Conservation (phyloP, 2,329 filamentous ascomycete genomes). For the Fusarium sp. region DNA sequence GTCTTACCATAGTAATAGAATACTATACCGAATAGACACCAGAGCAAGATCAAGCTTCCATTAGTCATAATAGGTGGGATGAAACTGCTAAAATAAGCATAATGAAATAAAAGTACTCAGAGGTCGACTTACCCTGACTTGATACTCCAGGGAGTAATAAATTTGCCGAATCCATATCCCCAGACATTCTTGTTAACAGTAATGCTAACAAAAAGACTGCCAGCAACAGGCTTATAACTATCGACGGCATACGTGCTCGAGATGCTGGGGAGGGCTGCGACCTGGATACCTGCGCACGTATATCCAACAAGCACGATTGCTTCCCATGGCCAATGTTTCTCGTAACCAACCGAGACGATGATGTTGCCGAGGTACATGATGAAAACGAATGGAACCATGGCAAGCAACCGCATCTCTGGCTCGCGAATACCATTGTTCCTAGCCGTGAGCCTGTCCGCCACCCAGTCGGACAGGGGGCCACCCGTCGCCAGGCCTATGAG, state of each 20-base stretch:
- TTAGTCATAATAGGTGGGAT: slow-evolving; percentile 1
- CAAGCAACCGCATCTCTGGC: slow-evolving; percentile 8
- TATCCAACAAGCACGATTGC: slow-evolving; percentile 1
- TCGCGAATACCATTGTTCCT: background rate
- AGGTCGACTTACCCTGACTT: background rate
- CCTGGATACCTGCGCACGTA: slow-evolving; percentile 3
- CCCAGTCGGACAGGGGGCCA: background rate
- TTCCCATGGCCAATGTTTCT: slow-evolving; percentile 6
- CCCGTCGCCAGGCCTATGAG: background rate
- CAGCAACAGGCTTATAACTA: slow-evolving; percentile 5
- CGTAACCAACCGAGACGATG: background rate
- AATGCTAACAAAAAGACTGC: slow-evolving; percentile 1
- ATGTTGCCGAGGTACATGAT: slow-evolving; percentile 4
- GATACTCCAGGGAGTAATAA: background rate
- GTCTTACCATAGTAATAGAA: slow-evolving; percentile 10
- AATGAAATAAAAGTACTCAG: rapidly evolving
- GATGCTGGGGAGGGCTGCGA: slow-evolving; percentile 3
- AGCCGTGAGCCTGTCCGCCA: background rate
- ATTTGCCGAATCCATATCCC: slow-evolving; percentile 6
- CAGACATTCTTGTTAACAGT: slow-evolving; percentile 3
- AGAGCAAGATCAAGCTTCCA: slow-evolving; percentile 2
- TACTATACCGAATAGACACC: slow-evolving; percentile 5
- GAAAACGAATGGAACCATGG: background rate
- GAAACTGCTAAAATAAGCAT: background rate
- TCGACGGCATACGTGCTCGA: slow-evolving; percentile 7